Evolutionary conservation across 2,329 filamentous ascomycete species (phyloP), one percentile per base, ranked within the genome.

Genomic region (Monosporascus sp.): DNA sequence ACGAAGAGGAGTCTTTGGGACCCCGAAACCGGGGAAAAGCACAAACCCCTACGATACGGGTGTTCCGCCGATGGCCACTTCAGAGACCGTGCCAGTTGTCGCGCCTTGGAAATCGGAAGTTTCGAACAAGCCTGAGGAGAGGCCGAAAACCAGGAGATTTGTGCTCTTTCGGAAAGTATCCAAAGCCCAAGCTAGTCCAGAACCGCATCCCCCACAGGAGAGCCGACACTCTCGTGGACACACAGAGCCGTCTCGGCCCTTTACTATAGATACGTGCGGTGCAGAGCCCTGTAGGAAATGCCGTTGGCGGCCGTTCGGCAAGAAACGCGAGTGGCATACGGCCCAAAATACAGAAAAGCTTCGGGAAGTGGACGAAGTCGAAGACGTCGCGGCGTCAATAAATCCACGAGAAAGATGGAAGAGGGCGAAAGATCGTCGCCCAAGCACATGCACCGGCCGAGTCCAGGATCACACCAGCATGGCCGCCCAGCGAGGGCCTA

Each of bases 1-100:
- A 38, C 40, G 24, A 28, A 48, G 26, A 7, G 38, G 37, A 3
- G 24, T n/a, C 15, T 17, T 45, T 18, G 44, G 47, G n/a, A 55
- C 54, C 14, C 43, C 45, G 5, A 60, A 52, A 24, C 65, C 65
- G 1, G 66, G 66, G 5, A 59, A 61, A 48, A 67, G 65, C 53
- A 68, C 59, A 14, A 62, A 68, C 31, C 66, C 66, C 0, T 68
- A 68, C 47, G 65, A 68, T 41, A 68, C 65, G 5, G 64, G 58
- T 1, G 37, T 63, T 37, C 53, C 14, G 7, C 43, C 43, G 4
- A 46, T 28, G 11, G 22, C 24, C 8, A 46, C 22, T 2, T 26
- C 43, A 7, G 22, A 46, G 14, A 46, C n/a, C 24, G 14, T 46
- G 26, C 43, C 43, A 4, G 24, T n/a, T 5, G 43, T 46, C 4